Evolutionary conservation across 192 early-diverging fungal genomes (phyloP), one percentile per base, ranked within the genome.

Genomic region (Cladochytrium replicatum): DNA sequence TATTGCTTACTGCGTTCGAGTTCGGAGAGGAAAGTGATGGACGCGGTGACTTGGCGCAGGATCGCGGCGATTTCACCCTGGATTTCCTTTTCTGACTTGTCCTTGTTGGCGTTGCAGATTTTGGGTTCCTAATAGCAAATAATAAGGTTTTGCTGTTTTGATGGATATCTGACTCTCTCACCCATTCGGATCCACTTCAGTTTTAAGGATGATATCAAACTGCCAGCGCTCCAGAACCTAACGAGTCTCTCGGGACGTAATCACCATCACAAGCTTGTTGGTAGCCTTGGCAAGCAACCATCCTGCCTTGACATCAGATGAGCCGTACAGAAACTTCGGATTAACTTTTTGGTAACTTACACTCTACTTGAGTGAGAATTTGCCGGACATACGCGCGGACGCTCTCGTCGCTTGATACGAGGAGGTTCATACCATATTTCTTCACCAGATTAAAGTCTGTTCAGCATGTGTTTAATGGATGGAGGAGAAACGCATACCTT

Each of bases 211-310:
- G 29, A 93, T 75, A 66, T 93, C 87, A 64, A 97, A 97, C 53
- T 94, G 86, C 94, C 91, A 95, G 34, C 91, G 79, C 64, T 95
- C 91, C 2, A 93, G 43, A 6, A 84, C 83, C 49, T 92, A 81
- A 2, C 83, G 67, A 1, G 85, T 86, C 21, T 90, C 86, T 41
- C 79, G 78, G n/a, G 83, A 81, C 46, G 85, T 84, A 27, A 97
- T 82, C 0, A 85, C 88, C 41, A 97, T 57, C 5, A 97, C 88
- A 28, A 97, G 64, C 46, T 85, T 91, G 53, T 72, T 80, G 27
- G 95, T 82, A 39, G 80, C 76, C 29, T 78, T 75, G 1, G 70
- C 70, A 29, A 67, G 60, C 6, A 92, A 61, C 93, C 90, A 93
- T 17, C 74, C 85, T 88, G 50, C 38, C 8, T 29, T 25, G 3